A percentile compares a stretch with the other conserved stretches of the same genome.
phyloP scores from a whole-genome alignment of 805 yeast species.

The Ogataea wickerhamii region DNA sequence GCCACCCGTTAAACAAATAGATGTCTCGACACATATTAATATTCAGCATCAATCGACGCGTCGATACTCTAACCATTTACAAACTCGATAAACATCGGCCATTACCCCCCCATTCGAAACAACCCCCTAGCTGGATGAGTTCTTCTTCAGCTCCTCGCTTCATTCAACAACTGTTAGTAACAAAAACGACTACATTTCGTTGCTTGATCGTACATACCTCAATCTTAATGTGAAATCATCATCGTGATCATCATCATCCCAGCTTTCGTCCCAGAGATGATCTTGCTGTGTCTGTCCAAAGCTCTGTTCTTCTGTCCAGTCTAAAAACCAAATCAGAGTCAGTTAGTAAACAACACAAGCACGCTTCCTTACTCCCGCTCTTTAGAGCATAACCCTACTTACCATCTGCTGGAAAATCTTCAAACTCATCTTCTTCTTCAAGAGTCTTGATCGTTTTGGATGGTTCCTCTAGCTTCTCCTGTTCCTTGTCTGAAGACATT shows the following conservation, averaged over 20 bases:
- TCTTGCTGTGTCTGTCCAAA: constrained; percentile 49
- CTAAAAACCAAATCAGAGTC: constrained; percentile 27
- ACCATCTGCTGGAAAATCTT: constrained; percentile 89
- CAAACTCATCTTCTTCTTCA: constrained; percentile 96
- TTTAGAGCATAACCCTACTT: constrained; percentile 23
- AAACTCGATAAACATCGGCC: too few relatives aligned
- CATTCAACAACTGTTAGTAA: constrained; percentile 3
- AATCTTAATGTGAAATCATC: constrained; percentile 80
- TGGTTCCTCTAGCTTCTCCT: constrained; percentile 15
- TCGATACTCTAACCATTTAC: too few relatives aligned
- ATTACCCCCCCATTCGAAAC: too few relatives aligned
- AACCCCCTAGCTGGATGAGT: constrained; percentile 1
- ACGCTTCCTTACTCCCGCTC: not conserved
- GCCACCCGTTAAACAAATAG: too few relatives aligned
- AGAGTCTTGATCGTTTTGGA: constrained; percentile 54
- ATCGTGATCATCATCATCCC: constrained; percentile 95
- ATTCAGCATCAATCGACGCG: too few relatives aligned
- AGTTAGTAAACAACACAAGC: too few relatives aligned
- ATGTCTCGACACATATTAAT: too few relatives aligned
- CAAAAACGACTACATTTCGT: not conserved
- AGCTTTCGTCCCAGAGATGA: constrained; percentile 91
- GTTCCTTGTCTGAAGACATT: constrained; percentile 14
- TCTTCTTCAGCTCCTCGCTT: constrained; percentile 12
- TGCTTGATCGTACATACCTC: constrained; percentile 39
- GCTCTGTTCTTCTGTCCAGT: constrained; percentile 66